A percentile compares a stretch with the other conserved stretches of the same genome.
These are phyloP conservation scores for Thalassiosira sp. DNA, from an alignment of 352 stramenopile species.

Conservation along the genomic window DNA sequence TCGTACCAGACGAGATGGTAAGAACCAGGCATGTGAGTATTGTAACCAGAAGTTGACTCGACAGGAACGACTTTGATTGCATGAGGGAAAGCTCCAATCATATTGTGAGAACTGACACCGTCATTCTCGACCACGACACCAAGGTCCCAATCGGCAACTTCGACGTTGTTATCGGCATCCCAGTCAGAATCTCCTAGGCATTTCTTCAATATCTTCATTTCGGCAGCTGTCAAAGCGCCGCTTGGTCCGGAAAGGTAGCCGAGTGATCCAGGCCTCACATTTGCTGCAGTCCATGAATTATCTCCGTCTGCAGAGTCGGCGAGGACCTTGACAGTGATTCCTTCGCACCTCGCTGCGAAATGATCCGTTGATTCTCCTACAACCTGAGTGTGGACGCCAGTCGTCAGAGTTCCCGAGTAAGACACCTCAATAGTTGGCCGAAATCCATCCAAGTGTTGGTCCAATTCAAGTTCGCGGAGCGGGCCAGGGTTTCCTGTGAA, in stretches of 20 bases:
- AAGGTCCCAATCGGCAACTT: constrained; percentile 81
- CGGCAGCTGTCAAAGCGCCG: constrained; percentile 41
- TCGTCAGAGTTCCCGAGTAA: constrained; percentile 41
- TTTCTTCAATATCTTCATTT: constrained; percentile 73
- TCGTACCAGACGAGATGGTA: constrained; percentile 66
- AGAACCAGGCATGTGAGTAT: constrained; percentile 37
- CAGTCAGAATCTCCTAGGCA: constrained; percentile 80
- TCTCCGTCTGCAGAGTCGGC: constrained; percentile 32
- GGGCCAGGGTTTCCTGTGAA: constrained; percentile 74
- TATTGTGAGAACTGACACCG: constrained; percentile 47
- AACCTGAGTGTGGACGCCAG: constrained; percentile 52
- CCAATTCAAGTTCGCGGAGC: constrained; percentile 70
- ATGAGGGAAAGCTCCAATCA: constrained; percentile 61
- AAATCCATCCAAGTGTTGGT: constrained; percentile 71
- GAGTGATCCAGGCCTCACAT: constrained; percentile 55
- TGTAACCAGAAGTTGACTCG: constrained; percentile 35
- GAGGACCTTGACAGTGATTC: constrained; percentile 68
- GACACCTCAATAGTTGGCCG: constrained; percentile 59
- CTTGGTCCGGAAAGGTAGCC: constrained; percentile 49
- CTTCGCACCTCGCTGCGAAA: constrained; percentile 70
- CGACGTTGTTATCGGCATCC: constrained; percentile 75
- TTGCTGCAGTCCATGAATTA: constrained; percentile 39
- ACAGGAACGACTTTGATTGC: constrained; percentile 60
- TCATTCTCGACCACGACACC: constrained; percentile 52
- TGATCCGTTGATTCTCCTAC: constrained; percentile 74